These are phyloP conservation scores for Berkeleyomyces basicola DNA, from an alignment of 2,329 filamentous ascomycete genomes.

Conservation along the genomic window DNA sequence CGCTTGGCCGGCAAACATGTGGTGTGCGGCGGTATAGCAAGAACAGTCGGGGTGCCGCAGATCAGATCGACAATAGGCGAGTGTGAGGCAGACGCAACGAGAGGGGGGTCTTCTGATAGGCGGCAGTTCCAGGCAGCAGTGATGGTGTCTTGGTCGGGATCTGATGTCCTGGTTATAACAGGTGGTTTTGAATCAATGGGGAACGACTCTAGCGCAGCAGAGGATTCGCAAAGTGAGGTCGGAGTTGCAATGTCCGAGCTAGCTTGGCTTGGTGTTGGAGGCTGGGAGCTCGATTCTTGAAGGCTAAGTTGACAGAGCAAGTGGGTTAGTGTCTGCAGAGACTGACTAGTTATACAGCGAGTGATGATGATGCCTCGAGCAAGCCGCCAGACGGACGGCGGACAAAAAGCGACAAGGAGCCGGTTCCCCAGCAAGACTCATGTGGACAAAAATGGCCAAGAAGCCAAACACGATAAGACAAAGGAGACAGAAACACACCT, in stretches of 20 bases:
- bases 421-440: not conserved
- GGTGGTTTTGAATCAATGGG: not conserved
- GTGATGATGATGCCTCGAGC: no score
- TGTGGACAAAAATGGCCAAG: not conserved
- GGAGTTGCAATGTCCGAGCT: not conserved
- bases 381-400: no score
- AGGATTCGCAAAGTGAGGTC: not conserved
- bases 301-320: not conserved
- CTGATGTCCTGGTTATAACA: not conserved
- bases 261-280: not conserved
- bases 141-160: not conserved
- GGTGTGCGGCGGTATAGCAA: not conserved
- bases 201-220: not conserved
- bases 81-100: not conserved
- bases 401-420: not conserved
- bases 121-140: not conserved
- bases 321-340: not conserved
- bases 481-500: not conserved
- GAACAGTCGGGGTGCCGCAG: conserved; percentile 1
- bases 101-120: not conserved
- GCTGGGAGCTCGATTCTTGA: not conserved
- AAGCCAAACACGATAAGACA: not conserved
- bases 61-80: not conserved
- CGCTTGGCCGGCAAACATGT: not conserved
- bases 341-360: no score